Base-by-base conservation (phyloP, 139 green algal genomes). In the Chlorella sorokiniana region DNA sequence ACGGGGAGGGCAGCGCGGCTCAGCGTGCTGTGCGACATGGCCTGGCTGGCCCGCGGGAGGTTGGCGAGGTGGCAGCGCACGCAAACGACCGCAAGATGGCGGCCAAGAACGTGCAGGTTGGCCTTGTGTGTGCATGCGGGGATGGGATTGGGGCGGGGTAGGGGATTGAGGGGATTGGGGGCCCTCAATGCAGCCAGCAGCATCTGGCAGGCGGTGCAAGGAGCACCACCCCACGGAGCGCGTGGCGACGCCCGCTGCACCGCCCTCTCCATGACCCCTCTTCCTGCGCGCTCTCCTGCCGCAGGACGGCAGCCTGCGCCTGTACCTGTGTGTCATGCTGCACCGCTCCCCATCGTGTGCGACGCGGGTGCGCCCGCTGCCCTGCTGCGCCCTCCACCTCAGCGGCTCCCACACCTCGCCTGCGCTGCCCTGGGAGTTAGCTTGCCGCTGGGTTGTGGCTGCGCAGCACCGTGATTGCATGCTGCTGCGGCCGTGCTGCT, bases 241-340 rank as follows among this genome's bases (percentile, higher is more conserved):
- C n/a, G n/a, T n/a, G n/a, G n/a, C n/a, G n/a, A n/a, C n/a, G n/a
- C n/a, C n/a, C n/a, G 54, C 76, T 42, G 68, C 10, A 18, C 76
- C 29, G 61, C 41, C n/a, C 61, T 11, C 48, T 42, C 52, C 79
- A 59, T 61, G 33, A 11, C 5, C 33, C 27, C 31, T 22, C n/a
- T 27, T 3, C n/a, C 27, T 27, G 27, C 68, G 0, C 41, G 2
- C 35, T 14, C 64, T 4, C 64, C 33, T 38, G 0, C 78, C 65
- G 61, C 91, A 97, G 88, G 94, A 99, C 51, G 90, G 81, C 41
- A 88, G 76, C 42, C 68, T 92, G 31, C 86, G 86, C 51, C 76
- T 98, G 41, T 97, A 94, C 84, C 85, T 98, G 37, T 92, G 87
- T 25, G 84, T 93, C 41, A 82, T 97, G 86, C 88, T 99, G 75